phyloP scores from a whole-genome alignment of 2,329 filamentous ascomycete species.

The Epichloe aotearoae region DNA sequence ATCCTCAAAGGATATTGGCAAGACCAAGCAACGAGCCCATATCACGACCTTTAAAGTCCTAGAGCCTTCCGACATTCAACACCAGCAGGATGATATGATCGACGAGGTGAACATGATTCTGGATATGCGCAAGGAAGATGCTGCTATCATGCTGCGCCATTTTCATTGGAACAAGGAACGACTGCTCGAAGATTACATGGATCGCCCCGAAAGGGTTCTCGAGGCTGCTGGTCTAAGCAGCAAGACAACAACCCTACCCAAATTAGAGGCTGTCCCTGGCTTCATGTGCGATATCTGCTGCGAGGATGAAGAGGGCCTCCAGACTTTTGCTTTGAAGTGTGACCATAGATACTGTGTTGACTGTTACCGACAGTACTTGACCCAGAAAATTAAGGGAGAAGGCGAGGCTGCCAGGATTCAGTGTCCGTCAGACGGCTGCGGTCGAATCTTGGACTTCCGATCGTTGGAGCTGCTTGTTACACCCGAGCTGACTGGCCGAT shows the following conservation, averaged over 20 bases:
- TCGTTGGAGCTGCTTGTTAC: slow-evolving; percentile 68
- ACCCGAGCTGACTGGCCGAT: slow-evolving; percentile 45
- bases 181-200: slow-evolving; percentile 93
- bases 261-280: slow-evolving; percentile 55
- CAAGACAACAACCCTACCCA: slow-evolving; percentile 46
- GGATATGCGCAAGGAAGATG: slow-evolving; percentile 76
- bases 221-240: slow-evolving; percentile 73
- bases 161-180: slow-evolving; percentile 95
- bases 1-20: slow-evolving; percentile 48
- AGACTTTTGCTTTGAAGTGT: slow-evolving; percentile 90
- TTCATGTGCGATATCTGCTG: slow-evolving; percentile 95
- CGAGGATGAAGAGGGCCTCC: slow-evolving; percentile 64
- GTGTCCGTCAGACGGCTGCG: slow-evolving; percentile 79
- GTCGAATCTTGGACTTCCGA: slow-evolving; percentile 79
- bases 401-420: slow-evolving; percentile 91
- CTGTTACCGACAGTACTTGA: slow-evolving; percentile 84
- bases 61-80: slow-evolving; percentile 67
- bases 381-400: slow-evolving; percentile 88
- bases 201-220: slow-evolving; percentile 63
- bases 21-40: slow-evolving; percentile 61
- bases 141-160: slow-evolving; percentile 78
- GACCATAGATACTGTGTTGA: slow-evolving; percentile 85
- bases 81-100: slow-evolving; percentile 74
- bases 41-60: slow-evolving; percentile 78
- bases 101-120: slow-evolving; percentile 85